Evolutionary conservation across 1,139 yeast species (phyloP).

Genomic region (Yamadazyma triangularis): DNA sequence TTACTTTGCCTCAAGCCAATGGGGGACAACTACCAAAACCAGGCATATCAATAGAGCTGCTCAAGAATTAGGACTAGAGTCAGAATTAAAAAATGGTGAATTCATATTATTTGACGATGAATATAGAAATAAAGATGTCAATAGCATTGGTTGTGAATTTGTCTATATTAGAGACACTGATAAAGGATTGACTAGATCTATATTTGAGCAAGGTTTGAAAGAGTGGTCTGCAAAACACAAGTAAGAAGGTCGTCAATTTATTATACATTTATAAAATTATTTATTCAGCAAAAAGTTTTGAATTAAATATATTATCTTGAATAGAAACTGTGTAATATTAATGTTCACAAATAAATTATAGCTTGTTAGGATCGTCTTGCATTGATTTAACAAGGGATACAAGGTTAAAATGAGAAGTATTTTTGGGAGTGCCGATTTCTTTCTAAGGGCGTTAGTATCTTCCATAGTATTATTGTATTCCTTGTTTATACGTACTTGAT

Average conservation of each 20-base stretch:
- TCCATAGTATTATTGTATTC: background rate
- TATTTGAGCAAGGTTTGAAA: slow-evolving; percentile 42
- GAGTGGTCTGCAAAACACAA: slow-evolving; percentile 2
- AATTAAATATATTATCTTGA: slow-evolving; percentile 4
- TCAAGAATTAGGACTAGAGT: slow-evolving; percentile 28
- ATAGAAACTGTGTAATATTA: slow-evolving; percentile 18
- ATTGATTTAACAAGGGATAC: slow-evolving; percentile 45
- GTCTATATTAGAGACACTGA: slow-evolving; percentile 43
- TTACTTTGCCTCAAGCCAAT: slow-evolving; percentile 52
- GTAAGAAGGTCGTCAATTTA: too few relatives aligned
- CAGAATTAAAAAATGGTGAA: slow-evolving; percentile 44
- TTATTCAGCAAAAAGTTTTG: slow-evolving; percentile 3
- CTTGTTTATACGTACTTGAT: slow-evolving; percentile 22
- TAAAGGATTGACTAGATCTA: slow-evolving; percentile 46
- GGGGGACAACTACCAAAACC: slow-evolving; percentile 66
- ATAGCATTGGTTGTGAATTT: slow-evolving; percentile 56
- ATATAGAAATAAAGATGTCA: slow-evolving; percentile 60
- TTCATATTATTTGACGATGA: slow-evolving; percentile 72
- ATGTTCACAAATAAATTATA: slow-evolving; percentile 16
- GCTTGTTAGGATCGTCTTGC: slow-evolving; percentile 23
- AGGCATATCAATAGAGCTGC: slow-evolving; percentile 52
- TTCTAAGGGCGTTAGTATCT: slow-evolving; percentile 37
- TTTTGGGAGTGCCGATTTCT: slow-evolving; percentile 44
- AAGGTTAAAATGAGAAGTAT: slow-evolving; percentile 45
- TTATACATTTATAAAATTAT: too few relatives aligned